Conservation (phyloP, 164 flowering plant genomes). For the Protea cynaroides region DNA sequence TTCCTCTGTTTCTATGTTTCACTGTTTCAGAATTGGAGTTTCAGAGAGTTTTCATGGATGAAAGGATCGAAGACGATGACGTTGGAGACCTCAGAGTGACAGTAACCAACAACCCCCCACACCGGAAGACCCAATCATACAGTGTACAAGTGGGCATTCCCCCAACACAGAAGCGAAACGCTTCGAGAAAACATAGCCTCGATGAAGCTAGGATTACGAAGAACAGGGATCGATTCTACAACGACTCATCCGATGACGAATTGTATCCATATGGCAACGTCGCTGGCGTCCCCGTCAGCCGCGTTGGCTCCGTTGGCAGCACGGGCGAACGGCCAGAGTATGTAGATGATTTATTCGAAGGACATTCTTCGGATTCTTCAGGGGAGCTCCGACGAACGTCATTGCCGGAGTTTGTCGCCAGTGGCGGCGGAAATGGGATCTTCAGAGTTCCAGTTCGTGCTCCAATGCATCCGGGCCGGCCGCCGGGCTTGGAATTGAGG, state of each 20-base stretch:
- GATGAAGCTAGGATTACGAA: slow-evolving; percentile 45
- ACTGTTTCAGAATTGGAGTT: not conserved
- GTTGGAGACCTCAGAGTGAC: slow-evolving; percentile 28
- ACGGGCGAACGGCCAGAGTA: not conserved
- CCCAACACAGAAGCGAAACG: slow-evolving; percentile 22
- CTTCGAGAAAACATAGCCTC: slow-evolving; percentile 66
- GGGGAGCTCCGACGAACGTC: slow-evolving; percentile 12
- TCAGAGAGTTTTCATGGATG: slow-evolving; percentile 19
- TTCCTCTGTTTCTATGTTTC: slow-evolving; percentile 3
- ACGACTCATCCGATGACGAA: slow-evolving; percentile 40
- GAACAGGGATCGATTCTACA: slow-evolving; percentile 9
- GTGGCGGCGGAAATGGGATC: slow-evolving; percentile 58
- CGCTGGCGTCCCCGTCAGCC: slow-evolving; percentile 8
- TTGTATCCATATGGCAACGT: slow-evolving; percentile 16
- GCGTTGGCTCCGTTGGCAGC: not conserved
- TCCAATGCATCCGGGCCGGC: slow-evolving; percentile 75
- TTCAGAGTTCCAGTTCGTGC: slow-evolving; percentile 64
- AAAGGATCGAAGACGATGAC: slow-evolving; percentile 37
- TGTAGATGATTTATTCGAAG: slow-evolving; percentile 9
- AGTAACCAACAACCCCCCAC: slow-evolving; percentile 14
- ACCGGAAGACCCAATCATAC: slow-evolving; percentile 42
- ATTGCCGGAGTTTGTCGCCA: slow-evolving; percentile 64
- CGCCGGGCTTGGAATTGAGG: slow-evolving; percentile 74
- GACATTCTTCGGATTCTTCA: slow-evolving; percentile 14
- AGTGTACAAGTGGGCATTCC: slow-evolving; percentile 55